Evolutionary conservation across 2,329 filamentous ascomycete genomes (phyloP), one percentile per base, ranked within the genome.

Genomic region (Diaporthe sp.): DNA sequence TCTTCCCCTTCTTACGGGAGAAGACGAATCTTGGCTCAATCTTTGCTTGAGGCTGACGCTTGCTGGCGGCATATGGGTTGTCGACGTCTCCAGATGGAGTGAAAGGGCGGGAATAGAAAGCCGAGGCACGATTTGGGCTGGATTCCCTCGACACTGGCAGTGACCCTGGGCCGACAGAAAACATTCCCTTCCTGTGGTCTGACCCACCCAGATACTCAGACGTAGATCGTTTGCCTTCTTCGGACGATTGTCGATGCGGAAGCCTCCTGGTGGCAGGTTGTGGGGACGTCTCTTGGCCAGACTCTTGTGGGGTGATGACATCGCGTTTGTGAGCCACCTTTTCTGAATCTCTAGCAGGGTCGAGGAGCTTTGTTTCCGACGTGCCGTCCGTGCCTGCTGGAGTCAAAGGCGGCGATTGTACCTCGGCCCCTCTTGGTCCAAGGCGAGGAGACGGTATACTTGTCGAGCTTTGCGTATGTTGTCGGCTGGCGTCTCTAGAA

Each of bases 351-450:
- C 74, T 73, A 13, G 71, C 55, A 4, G 74, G 81, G 25, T 80
- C 78, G 4, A 79, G 77, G 51, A 78, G 81, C 59, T 82, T 82
- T 5, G 78, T 76, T n/a, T 83, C 82, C 31, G 80, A 79, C 55
- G 82, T 81, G 49, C 84, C 84, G 28, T 86, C 86, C 58, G 95
- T 96, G 70, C 92, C 95, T 73, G 95, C 92, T 25, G 96, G 96
- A 17, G 96, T 98, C 71, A 98, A 89, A 57, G 95, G 95, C 78
- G 96, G 96, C 15, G 96, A 98, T 79, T 96, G 94, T 85, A 97
- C 90, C 74, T 93, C 91, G 75, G 92, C 91, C 59, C 90, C 86
- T 76, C 90, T 89, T 76, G 94, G 93, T 78, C 92, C 94, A 55
- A 91, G 87, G 81, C 89, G 89, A 42, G 93, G 92, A 74, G 93